Conservation (phyloP, 371 early-diverging fungal genomes). For the Mucor plumbeus region DNA sequence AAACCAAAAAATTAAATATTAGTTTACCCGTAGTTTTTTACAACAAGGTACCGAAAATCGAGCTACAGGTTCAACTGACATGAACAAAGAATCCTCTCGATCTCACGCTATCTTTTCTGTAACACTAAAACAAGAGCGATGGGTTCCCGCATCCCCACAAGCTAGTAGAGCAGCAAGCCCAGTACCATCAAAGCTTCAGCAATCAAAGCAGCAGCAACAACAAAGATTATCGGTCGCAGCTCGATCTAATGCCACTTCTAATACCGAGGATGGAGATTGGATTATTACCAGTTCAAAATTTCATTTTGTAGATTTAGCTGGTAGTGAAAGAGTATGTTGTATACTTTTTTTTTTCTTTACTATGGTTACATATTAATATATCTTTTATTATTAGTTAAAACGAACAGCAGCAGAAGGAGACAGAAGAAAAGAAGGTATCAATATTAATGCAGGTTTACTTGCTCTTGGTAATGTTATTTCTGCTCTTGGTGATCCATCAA, state of each 20-base stretch:
- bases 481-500: conserved; percentile 91
- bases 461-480: conserved; percentile 99
- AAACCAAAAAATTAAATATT: background rate
- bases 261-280: conserved; percentile 53
- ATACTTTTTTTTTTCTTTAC: background rate
- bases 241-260: background rate
- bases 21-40: conserved; percentile 55
- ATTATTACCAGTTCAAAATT: conserved; percentile 80
- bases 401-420: conserved; percentile 95
- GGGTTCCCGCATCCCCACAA: conserved; percentile 33
- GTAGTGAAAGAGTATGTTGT: conserved; percentile 84
- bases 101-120: conserved; percentile 99
- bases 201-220: background rate
- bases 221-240: background rate
- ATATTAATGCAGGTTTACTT: conserved; percentile 97
- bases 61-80: conserved; percentile 94
- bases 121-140: conserved; percentile 77
- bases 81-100: conserved; percentile 96
- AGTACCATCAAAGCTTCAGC: conserved; percentile 23
- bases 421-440: conserved; percentile 96
- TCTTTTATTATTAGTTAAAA: conserved; percentile 67
- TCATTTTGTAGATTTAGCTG: conserved; percentile 99
- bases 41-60: conserved; percentile 82
- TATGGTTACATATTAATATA: background rate
- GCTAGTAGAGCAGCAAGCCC: conserved; percentile 40